Conservation (phyloP, 441 rosid species). For the Daphne laureola region DNA sequence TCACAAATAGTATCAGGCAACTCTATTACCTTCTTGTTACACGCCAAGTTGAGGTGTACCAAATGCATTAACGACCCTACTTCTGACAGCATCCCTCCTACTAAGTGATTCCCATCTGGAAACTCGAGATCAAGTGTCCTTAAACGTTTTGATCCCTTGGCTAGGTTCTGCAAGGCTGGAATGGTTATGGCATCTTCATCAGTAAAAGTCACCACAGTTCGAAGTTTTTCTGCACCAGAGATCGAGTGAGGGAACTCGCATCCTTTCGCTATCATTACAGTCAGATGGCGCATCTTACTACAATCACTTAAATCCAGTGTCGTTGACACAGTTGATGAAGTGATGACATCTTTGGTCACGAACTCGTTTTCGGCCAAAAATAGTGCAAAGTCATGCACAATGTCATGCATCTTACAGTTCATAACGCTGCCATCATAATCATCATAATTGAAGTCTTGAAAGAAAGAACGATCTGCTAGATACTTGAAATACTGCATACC, state of each 20-base stretch:
- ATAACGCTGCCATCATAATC: neutral
- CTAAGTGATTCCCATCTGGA: neutral
- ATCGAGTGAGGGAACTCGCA: neutral
- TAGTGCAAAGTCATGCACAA: slow-evolving; percentile 13
- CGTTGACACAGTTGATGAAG: no score
- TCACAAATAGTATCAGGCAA: slow-evolving; percentile 3
- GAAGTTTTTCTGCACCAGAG: neutral
- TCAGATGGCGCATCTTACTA: neutral
- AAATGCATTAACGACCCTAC: slow-evolving; percentile 11
- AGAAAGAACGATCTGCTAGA: slow-evolving; percentile 9
- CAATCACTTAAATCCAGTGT: neutral
- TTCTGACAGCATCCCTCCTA: neutral
- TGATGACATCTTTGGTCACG: neutral
- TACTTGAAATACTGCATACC: slow-evolving; percentile 11
- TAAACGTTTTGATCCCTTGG: neutral
- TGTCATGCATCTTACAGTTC: slow-evolving; percentile 15
- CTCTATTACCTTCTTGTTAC: neutral
- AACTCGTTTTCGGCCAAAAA: neutral
- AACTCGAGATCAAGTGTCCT: slow-evolving; percentile 9
- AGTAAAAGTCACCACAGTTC: neutral
- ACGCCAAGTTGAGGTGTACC: slow-evolving; percentile 10
- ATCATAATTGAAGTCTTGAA: slow-evolving; percentile 7
- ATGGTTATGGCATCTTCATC: rapidly evolving
- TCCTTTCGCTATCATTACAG: neutral
- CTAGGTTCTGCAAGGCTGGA: neutral